These are phyloP conservation scores for Pezicula rhizophila DNA, from an alignment of 2,329 filamentous ascomycete species.

Conservation along the genomic window DNA sequence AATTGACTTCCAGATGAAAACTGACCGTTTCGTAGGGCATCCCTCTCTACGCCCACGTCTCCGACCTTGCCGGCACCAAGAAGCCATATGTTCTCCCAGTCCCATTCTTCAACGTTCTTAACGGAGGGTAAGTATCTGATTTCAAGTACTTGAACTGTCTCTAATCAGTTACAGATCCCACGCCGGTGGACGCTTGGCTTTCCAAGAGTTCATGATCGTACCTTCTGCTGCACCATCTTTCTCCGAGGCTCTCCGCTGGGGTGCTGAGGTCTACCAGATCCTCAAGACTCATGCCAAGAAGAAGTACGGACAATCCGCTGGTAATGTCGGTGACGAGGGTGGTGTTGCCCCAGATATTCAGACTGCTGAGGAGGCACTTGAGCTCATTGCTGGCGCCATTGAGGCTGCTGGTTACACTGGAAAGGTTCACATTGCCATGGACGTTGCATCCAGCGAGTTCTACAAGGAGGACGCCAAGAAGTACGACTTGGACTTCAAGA, in stretches of 20 bases:
- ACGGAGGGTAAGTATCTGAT: conserved; percentile 50
- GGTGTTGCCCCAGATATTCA: conserved; percentile 99
- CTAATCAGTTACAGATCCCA: conserved; percentile 61
- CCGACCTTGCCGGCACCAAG: conserved; percentile 82
- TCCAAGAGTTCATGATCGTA: conserved; percentile 97
- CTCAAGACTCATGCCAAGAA: conserved; percentile 97
- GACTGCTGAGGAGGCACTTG: conserved; percentile 91
- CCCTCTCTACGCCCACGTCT: conserved; percentile 82
- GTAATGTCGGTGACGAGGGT: conserved; percentile 99
- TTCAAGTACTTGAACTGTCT: not conserved
- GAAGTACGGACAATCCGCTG: conserved; percentile 98
- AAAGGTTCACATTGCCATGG: conserved; percentile 97
- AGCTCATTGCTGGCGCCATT: conserved; percentile 91
- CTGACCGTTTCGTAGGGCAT: conserved; percentile 46
- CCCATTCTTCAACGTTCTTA: conserved; percentile 91
- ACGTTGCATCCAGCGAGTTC: conserved; percentile 98
- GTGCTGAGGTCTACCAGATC: conserved; percentile 96
- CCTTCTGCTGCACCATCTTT: conserved; percentile 81
- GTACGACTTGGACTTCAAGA: conserved; percentile 99
- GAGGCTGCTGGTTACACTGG: conserved; percentile 93
- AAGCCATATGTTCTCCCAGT: conserved; percentile 87
- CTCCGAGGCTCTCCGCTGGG: conserved; percentile 92
- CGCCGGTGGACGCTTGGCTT: conserved; percentile 90
- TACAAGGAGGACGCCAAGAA: conserved; percentile 98
- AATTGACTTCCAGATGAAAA: conserved; percentile 1